Percentiles rank a stretch among this genome's conserved stretches.
Evolutionary conservation across 768 basidiomycete genomes (phyloP).

Genomic region (Arthromyces matolae): DNA sequence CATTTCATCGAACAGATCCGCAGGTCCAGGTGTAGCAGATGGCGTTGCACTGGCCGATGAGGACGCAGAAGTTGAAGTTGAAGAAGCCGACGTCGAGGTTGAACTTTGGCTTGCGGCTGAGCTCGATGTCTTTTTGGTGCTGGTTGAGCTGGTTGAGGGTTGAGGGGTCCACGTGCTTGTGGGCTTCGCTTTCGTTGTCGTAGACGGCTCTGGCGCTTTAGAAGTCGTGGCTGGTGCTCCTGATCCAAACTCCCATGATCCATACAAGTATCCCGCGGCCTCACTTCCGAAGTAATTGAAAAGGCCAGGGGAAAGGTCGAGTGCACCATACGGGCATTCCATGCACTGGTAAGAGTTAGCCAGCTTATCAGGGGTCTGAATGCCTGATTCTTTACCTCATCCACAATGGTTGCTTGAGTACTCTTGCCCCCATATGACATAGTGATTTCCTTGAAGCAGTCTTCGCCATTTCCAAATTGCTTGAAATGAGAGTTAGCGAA

Average conservation of each 20-base stretch:
- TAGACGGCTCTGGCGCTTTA: slow-evolving; percentile 19
- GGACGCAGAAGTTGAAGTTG: slow-evolving; percentile 2
- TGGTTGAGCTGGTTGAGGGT: slow-evolving; percentile 12
- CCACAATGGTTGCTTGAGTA: slow-evolving; percentile 38
- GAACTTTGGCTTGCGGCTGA: slow-evolving; percentile 4
- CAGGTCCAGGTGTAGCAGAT: slow-evolving; percentile 9
- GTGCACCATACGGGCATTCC: slow-evolving; percentile 45
- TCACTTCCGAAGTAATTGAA: slow-evolving; percentile 43
- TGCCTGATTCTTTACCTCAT: slow-evolving; percentile 41
- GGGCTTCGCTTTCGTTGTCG: slow-evolving; percentile 16
- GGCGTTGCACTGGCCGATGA: slow-evolving; percentile 9
- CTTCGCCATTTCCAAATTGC: slow-evolving; percentile 18
- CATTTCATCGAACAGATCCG: slow-evolving; percentile 15
- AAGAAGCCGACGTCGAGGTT: slow-evolving; percentile 9
- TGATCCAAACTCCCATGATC: slow-evolving; percentile 39
- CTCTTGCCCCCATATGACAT: slow-evolving; percentile 50
- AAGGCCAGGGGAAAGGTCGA: slow-evolving; percentile 51
- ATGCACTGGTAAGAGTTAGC: slow-evolving; percentile 36
- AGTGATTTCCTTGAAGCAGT: slow-evolving; percentile 53
- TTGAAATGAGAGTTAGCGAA: slow-evolving; percentile 3
- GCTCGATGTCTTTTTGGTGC: slow-evolving; percentile 13
- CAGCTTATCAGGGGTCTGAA: neutral
- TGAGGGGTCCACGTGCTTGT: slow-evolving; percentile 13
- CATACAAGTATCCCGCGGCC: slow-evolving; percentile 41
- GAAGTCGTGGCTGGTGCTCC: slow-evolving; percentile 16